Base-by-base conservation (phyloP, 768 basidiomycete genomes). In the Macrocybe gigantea region DNA sequence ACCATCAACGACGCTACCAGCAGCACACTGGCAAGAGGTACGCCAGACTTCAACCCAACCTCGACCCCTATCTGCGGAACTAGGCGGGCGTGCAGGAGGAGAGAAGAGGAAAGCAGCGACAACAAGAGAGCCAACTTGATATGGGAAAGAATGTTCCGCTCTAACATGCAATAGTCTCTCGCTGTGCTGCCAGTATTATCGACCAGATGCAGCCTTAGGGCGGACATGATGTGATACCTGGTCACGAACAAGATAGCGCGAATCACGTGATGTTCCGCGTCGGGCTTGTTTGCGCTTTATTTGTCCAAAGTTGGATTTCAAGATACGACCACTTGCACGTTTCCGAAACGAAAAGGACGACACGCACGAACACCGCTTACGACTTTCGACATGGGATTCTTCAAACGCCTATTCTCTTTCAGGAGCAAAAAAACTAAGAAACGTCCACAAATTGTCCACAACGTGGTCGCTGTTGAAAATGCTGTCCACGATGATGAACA, bases 121-220 rank as follows among this genome's bases (percentile, higher is more conserved):
- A 89, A 68, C 15, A 89, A 64, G 7, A 86, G 66, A 5, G 78
- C 82, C 29, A 88, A 72, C 56, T 80, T 85, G 47, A 85, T 50
- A 58, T 89, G 82, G 0, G 85, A 75, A 32, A 89, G 69, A 43
- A 86, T 67, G 55, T 89, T 88, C 44, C 87, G 74, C 62, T 88
- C 87, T 10, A 89, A 73, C 85, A 88, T 86, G 63, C 78, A 83
- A 51, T 79, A 86, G 60, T 89, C 87, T 57, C 85, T 72, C n/a
- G 83, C 83, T 5, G 70, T 69, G 53, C 85, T 83, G 38, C 80
- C 80, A 22, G 62, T 62, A 53, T 80, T 78, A 45, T 71, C 65
- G 8, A 78, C 53, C 49, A 69, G 58, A 51, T 50, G 56, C 30
- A 62, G 56, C 53, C 49, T 51, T 48, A 48, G 14, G 51, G 45